Evolutionary conservation across 1,284 basidiomycete genomes (phyloP).

Genomic region (Malassezia cuniculi): DNA sequence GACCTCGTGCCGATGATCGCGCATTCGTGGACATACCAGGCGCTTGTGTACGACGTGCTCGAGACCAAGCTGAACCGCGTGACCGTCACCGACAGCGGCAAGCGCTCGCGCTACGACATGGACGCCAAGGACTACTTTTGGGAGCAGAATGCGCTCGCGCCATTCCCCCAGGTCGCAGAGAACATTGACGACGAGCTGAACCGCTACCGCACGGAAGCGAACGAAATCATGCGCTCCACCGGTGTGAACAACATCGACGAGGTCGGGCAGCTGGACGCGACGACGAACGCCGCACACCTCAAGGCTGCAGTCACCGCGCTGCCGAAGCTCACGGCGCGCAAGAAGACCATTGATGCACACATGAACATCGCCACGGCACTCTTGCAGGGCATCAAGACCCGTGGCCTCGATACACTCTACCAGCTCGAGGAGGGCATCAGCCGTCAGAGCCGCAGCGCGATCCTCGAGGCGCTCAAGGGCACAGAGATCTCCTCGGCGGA

Average conservation of each 20-base stretch:
- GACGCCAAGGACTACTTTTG: conserved; percentile 99
- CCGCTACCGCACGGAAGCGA: conserved; percentile 86
- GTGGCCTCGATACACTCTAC: conserved; percentile 89
- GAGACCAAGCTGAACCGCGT: conserved; percentile 95
- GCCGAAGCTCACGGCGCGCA: conserved; percentile 92
- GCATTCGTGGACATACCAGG: conserved; percentile 99
- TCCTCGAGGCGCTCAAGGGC: conserved; percentile 63
- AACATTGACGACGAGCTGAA: conserved; percentile 88
- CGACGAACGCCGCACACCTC: conserved; percentile 82
- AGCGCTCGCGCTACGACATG: conserved; percentile 60
- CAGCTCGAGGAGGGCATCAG: conserved; percentile 79
- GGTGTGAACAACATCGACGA: conserved; percentile 93
- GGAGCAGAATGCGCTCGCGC: conserved; percentile 87
- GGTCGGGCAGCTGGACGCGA: conserved; percentile 57
- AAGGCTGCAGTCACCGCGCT: conserved; percentile 96
- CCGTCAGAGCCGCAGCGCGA: conserved; percentile 52
- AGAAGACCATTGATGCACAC: conserved; percentile 89
- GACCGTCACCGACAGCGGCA: conserved; percentile 51
- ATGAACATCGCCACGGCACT: conserved; percentile 98
- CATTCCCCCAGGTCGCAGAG: conserved; percentile 96
- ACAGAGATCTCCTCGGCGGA: conserved; percentile 23
- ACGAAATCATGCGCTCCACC: conserved; percentile 88
- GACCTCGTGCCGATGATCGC: conserved; percentile 89
- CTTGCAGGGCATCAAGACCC: conserved; percentile 85
- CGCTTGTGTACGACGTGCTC: conserved; percentile 90